These are phyloP conservation scores for Lizanozyma gosingica DNA, from an alignment of 1,139 yeast species.

Conservation along the genomic window DNA sequence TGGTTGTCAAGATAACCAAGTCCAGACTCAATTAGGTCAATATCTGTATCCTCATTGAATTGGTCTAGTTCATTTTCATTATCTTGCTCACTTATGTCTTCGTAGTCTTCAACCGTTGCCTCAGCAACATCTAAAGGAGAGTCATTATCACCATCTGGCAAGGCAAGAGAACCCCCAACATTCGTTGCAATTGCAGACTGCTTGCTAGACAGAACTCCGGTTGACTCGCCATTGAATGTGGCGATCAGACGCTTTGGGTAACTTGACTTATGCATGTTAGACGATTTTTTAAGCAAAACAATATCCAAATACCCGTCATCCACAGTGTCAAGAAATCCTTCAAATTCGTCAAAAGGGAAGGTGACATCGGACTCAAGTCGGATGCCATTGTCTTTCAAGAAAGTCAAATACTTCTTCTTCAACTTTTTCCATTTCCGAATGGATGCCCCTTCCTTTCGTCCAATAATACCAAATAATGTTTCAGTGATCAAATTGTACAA, in stretches of 20 bases:
- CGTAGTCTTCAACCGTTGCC: not conserved
- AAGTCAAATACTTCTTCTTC: slow-evolving; percentile 19
- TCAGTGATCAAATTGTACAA: slow-evolving; percentile 62
- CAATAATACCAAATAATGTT: slow-evolving; percentile 58
- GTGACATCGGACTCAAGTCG: slow-evolving; percentile 16
- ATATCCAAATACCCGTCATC: slow-evolving; percentile 60
- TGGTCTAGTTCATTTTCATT: slow-evolving; percentile 5
- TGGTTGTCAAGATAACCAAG: not conserved
- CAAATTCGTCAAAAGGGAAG: slow-evolving; percentile 38
- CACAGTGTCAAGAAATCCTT: slow-evolving; percentile 37
- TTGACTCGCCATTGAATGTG: too few species aligned
- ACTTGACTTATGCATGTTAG: not conserved
- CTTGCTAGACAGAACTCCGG: not conserved
- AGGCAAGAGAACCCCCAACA: not conserved
- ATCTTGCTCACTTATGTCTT: slow-evolving; percentile 5
- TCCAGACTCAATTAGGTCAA: not conserved
- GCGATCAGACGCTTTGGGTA: not conserved
- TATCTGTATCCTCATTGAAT: slow-evolving; percentile 1
- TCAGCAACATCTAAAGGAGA: slow-evolving; percentile 4
- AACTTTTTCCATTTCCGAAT: slow-evolving; percentile 28
- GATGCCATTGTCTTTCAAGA: slow-evolving; percentile 18
- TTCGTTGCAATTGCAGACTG: not conserved
- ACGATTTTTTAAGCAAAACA: slow-evolving; percentile 35
- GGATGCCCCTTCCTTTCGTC: slow-evolving; percentile 50
- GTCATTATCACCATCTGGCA: slow-evolving; percentile 6